These are phyloP conservation scores for Elsinoe arachidis DNA, from an alignment of 2,329 filamentous ascomycete species.

Conservation along the genomic window DNA sequence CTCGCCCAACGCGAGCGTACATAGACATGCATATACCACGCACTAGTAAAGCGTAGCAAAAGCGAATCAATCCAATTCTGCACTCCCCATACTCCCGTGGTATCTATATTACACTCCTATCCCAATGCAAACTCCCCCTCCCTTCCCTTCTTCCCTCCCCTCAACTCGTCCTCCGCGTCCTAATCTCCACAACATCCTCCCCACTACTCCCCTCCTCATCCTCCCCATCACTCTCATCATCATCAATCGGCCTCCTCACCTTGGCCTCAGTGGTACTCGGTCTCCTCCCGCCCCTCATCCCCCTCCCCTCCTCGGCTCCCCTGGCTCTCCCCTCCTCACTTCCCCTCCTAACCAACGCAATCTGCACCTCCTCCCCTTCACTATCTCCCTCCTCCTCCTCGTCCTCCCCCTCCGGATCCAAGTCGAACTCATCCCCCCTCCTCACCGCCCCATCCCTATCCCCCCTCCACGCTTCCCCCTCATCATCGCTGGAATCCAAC, in stretches of 20 bases:
- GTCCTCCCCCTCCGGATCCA: slow-evolving; percentile 19
- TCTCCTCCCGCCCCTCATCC: slow-evolving; percentile 20
- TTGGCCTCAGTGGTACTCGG: slow-evolving; percentile 30
- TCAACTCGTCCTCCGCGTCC: slow-evolving; percentile 25
- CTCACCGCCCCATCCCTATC: slow-evolving; percentile 15
- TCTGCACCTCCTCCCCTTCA: slow-evolving; percentile 43
- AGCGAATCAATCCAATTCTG: background rate
- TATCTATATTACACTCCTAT: slow-evolving; percentile 2
- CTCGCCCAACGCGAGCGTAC: background rate
- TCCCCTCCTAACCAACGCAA: slow-evolving; percentile 1
- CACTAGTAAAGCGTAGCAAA: background rate
- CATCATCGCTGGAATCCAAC: slow-evolving; percentile 22
- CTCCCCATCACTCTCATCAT: slow-evolving; percentile 22
- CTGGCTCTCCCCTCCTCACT: slow-evolving; percentile 21
- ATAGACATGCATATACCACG: background rate
- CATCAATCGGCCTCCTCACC: slow-evolving; percentile 24
- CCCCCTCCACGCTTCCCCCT: slow-evolving; percentile 25
- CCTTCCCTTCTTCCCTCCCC: background rate
- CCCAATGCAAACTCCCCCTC: background rate
- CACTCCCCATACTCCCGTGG: background rate
- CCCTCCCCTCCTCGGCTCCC: slow-evolving; percentile 27
- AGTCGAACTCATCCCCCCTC: slow-evolving; percentile 14
- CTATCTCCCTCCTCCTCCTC: slow-evolving; percentile 24
- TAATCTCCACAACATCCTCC: slow-evolving; percentile 23
- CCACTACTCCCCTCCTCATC: slow-evolving; percentile 16